Evolutionary conservation across 2,329 filamentous ascomycete genomes (phyloP).

Genomic region (Allantophomopsis lycopodina): DNA sequence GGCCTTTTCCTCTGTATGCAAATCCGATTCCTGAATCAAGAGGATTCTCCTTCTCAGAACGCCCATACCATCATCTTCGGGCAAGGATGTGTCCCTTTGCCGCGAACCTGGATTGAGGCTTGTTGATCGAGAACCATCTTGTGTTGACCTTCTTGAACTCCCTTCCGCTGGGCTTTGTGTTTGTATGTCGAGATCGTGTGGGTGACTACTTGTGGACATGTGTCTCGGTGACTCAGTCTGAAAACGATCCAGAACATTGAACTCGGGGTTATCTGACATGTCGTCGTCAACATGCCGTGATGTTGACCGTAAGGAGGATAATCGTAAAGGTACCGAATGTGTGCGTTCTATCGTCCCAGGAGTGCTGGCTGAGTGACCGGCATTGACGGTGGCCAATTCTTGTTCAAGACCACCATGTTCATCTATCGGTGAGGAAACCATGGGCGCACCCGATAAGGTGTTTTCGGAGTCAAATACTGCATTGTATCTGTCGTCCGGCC

Average conservation of each 20-base stretch:
- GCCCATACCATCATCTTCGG: conserved; percentile 71
- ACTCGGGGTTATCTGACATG: conserved; percentile 13
- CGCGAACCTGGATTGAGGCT: conserved; percentile 4
- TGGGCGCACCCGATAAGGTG: conserved; percentile 6
- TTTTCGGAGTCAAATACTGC: background rate
- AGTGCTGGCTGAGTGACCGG: conserved; percentile 2
- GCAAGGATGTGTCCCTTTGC: conserved; percentile 20
- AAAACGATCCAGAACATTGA: conserved; percentile 10
- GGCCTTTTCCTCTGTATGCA: conserved; percentile 51
- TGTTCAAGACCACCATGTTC: conserved; percentile 11
- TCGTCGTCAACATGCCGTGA: conserved; percentile 10
- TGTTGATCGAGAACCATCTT: conserved; percentile 5
- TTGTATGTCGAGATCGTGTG: conserved; percentile 5
- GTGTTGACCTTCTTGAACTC: conserved; percentile 10
- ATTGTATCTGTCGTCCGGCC: background rate
- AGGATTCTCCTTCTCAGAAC: conserved; percentile 53
- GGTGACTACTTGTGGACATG: no score
- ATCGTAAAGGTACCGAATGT: conserved; percentile 4
- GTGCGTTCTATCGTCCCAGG: conserved; percentile 2
- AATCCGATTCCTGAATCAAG: conserved; percentile 47
- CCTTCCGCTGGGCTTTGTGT: conserved; percentile 7
- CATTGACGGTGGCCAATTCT: conserved; percentile 6
- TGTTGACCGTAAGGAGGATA: conserved; percentile 8
- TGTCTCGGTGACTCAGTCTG: conserved; percentile 6
- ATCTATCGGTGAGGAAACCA: conserved; percentile 12